These are phyloP conservation scores for Populus deltoides DNA, from an alignment of 345 rosid genomes.

Conservation along the genomic window DNA sequence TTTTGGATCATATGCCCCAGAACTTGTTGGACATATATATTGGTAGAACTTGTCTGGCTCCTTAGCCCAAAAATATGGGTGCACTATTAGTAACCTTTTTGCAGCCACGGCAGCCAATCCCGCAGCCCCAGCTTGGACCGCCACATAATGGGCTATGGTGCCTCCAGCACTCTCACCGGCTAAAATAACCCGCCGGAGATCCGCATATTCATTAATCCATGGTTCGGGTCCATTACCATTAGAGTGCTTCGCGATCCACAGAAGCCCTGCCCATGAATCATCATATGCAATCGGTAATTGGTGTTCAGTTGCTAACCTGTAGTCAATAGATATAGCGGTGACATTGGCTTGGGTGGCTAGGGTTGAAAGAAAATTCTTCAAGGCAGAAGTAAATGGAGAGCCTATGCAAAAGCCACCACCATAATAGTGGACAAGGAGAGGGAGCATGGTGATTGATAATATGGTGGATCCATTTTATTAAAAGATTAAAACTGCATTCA, in stretches of 20 bases:
- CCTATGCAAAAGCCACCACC: slow-evolving; percentile 26
- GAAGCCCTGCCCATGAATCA: slow-evolving; percentile 16
- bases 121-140: slow-evolving; percentile 17
- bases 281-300: slow-evolving; percentile 16
- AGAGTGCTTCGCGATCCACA: slow-evolving; percentile 16
- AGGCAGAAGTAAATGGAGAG: slow-evolving; percentile 3
- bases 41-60: slow-evolving; percentile 25
- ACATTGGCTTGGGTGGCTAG: not conserved
- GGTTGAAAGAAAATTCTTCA: not conserved
- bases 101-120: not conserved
- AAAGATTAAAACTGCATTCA: too few species aligned
- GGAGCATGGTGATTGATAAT: too few species aligned
- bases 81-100: slow-evolving; percentile 11
- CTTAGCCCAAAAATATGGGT: slow-evolving; percentile 41
- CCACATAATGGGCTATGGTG: slow-evolving; percentile 20
- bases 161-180: slow-evolving; percentile 25
- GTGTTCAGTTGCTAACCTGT: slow-evolving; percentile 19
- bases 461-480: too few species aligned
- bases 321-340: slow-evolving; percentile 17
- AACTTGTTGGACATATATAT: slow-evolving; percentile 26
- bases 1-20: too few species aligned
- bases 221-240: slow-evolving; percentile 22
- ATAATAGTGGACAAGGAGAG: slow-evolving; percentile 37
- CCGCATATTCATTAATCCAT: slow-evolving; percentile 15
- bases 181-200: slow-evolving; percentile 14